Evolutionary conservation across 2,329 filamentous ascomycete species (phyloP).

Genomic region (Nothomitra cinnamomea): DNA sequence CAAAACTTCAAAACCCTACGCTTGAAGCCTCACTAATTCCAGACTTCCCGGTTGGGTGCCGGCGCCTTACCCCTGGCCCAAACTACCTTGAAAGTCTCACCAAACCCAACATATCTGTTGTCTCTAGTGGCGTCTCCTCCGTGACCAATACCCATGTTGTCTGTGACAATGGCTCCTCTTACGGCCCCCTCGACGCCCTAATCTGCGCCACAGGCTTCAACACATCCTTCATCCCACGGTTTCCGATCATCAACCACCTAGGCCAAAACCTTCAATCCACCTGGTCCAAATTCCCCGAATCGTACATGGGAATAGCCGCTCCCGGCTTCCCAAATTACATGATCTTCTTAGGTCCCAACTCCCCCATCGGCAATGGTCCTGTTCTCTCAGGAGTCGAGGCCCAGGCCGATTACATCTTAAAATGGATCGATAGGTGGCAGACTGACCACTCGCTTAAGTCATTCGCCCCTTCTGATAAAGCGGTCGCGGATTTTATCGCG

Average conservation of each 20-base stretch:
- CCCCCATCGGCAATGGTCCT: conserved; percentile 25
- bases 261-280: conserved; percentile 26
- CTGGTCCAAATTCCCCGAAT: conserved; percentile 24
- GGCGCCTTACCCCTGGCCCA: conserved; percentile 28
- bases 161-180: background rate
- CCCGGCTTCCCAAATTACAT: conserved; percentile 31
- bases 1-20: background rate
- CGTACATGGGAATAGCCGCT: conserved; percentile 29
- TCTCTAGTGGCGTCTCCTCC: background rate
- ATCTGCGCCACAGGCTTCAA: conserved; percentile 27
- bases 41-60: conserved; percentile 24
- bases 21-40: conserved; percentile 20
- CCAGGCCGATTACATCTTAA: conserved; percentile 33
- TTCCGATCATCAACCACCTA: conserved; percentile 23
- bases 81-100: conserved; percentile 22
- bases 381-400: conserved; percentile 28
- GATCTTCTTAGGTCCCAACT: conserved; percentile 24
- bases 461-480: conserved; percentile 28
- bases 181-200: conserved; percentile 15
- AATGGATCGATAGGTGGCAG: conserved; percentile 21
- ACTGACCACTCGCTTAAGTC: conserved; percentile 27
- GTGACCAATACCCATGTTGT: background rate
- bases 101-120: conserved; percentile 13
- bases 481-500: conserved; percentile 33
- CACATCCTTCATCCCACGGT: conserved; percentile 25